Base-by-base conservation (phyloP, 345 rosid genomes). In the Eutrema yunnanense region DNA sequence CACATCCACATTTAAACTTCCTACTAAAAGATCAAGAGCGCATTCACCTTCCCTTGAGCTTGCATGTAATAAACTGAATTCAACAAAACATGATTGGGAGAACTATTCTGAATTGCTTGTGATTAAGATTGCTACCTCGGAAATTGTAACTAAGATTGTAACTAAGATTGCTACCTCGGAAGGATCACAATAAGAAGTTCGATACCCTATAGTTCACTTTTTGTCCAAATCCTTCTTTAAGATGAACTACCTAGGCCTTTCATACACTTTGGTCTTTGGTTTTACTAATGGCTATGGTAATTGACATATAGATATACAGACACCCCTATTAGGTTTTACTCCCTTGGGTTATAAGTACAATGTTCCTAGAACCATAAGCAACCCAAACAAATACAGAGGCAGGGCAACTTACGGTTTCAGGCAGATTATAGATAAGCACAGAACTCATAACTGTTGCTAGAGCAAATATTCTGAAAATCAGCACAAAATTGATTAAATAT, bases 361-460 rank as follows among this genome's bases (percentile, higher is more conserved):
- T 57, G 73, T 6, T 6, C n/a, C 65, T 57, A 27, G 50, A 73
- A 16, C 36, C 71, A 38, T 37, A 65, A 40, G 46, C 50, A 76
- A 33, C 47, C 66, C 3, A 4, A 65, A 60, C 40, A 64, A 52
- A 52, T 42, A 38, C 32, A 62, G 4, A 74, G 64, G 72, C 30
- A 60, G 76, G 73, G 71, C 52, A 74, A 83, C 97, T 82, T 78
- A 95, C 98, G 74, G 92, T 92, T 84, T 95, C 98, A 66, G 99
- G 97, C 80, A 92, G 88, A 79, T 92, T 95, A 79, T 92, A 95
- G 47, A 92, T 81, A 67, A 95, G 97, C 69, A 92, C 99, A 72
- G 99, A 95, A 75, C 99, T 95, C 91, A 95, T 65, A 73, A 95
- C 92, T 34, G 99, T 90, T 61, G 99, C 99, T 82, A 95, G 78